phyloP scores from a whole-genome alignment of 2,329 filamentous ascomycete species.

The Pseudogymnoascus sp. region DNA sequence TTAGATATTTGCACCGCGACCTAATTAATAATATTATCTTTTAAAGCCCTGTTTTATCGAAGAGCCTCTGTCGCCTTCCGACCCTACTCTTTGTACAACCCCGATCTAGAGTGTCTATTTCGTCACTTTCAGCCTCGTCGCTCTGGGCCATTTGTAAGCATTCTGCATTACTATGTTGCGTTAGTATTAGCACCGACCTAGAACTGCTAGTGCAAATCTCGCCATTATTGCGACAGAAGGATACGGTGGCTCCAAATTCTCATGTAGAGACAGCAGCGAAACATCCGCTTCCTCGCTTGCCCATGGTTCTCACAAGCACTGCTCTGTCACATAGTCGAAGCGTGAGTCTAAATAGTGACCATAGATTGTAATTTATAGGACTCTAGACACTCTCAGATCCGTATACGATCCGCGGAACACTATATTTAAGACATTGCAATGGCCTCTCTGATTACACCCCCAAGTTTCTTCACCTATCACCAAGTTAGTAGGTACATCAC shows the following conservation, averaged over 20 bases:
- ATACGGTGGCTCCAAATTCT: not conserved
- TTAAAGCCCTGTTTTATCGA: not conserved
- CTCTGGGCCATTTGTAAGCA: not conserved
- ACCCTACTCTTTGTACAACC: not conserved
- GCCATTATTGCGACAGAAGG: not conserved
- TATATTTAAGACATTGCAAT: not conserved
- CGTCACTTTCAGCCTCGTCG: not conserved
- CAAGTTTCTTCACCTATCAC: slow-evolving; percentile 5
- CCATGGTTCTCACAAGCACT: not conserved
- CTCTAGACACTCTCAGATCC: not conserved
- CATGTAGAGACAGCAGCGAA: not conserved
- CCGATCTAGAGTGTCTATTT: not conserved
- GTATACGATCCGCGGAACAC: not conserved
- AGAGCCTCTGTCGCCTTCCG: not conserved
- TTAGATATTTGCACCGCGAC: not conserved
- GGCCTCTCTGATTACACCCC: slow-evolving; percentile 9
- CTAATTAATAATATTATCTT: not conserved
- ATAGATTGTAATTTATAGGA: not conserved
- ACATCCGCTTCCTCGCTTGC: not conserved
- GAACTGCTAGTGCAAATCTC: not conserved
- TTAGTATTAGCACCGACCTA: not conserved
- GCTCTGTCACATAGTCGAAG: not conserved
- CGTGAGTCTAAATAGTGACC: not conserved
- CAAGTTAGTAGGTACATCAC: not conserved
- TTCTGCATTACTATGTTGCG: not conserved